Conservation (phyloP, 768 basidiomycete species). For the Dentipellis fragilis region DNA sequence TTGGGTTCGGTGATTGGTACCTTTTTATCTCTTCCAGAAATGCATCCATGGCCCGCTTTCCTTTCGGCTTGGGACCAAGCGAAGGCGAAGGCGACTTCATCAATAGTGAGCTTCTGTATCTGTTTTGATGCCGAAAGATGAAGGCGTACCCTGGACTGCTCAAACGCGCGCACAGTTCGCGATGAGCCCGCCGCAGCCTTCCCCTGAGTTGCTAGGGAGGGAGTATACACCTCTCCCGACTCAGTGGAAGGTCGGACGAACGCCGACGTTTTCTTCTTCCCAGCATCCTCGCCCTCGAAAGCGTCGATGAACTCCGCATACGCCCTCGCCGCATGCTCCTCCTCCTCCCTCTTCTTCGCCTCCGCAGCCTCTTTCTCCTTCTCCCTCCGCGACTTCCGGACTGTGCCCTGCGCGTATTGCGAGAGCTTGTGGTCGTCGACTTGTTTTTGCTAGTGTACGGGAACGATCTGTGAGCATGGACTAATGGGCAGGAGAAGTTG, state of each 20-base stretch:
- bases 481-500: constrained; percentile 40
- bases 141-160: constrained; percentile 21
- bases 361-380: constrained; percentile 90
- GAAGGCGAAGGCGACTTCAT: constrained; percentile 50
- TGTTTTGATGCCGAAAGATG: constrained; percentile 1
- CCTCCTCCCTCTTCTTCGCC: constrained; percentile 78
- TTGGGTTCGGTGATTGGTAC: constrained; percentile 27
- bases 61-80: constrained; percentile 64
- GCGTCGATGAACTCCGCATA: constrained; percentile 80
- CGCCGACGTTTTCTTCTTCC: constrained; percentile 39
- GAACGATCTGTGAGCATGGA: constrained; percentile 50
- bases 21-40: constrained; percentile 96
- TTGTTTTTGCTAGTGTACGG: constrained; percentile 61
- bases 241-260: constrained; percentile 51
- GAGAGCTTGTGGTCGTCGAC: constrained; percentile 80
- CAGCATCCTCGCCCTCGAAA: constrained; percentile 63
- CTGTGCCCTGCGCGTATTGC: constrained; percentile 77
- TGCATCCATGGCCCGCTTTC: constrained; percentile 91
- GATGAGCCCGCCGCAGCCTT: constrained; percentile 18
- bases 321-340: constrained; percentile 66
- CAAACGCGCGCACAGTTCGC: constrained; percentile 20
- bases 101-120: background rate
- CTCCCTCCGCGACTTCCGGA: constrained; percentile 84
- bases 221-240: constrained; percentile 37
- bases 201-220: constrained; percentile 18